Conservation (phyloP, 2,329 filamentous ascomycete genomes). For the Metarhizium robertsii region DNA sequence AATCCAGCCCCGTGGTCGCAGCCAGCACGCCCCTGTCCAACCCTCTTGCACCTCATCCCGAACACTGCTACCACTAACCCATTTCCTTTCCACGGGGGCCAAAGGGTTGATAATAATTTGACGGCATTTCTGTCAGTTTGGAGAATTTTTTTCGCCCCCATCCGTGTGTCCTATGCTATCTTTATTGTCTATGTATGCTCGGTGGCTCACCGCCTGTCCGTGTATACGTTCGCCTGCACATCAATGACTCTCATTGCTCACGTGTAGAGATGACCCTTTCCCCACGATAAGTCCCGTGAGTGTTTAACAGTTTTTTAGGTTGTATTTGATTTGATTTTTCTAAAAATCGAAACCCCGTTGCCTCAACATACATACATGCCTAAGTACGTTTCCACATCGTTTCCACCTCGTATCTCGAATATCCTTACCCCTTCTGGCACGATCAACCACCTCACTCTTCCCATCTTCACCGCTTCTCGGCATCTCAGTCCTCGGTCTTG, state of each 20-base stretch:
- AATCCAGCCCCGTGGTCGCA: not conserved
- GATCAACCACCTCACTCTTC: not conserved
- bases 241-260: not conserved
- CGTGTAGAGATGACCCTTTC: too few relatives aligned
- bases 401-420: not conserved
- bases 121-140: not conserved
- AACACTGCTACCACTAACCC: not conserved
- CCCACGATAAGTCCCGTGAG: not conserved
- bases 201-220: not conserved
- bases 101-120: too few relatives aligned
- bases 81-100: too few relatives aligned
- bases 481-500: not conserved
- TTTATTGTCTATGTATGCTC: not conserved
- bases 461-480: not conserved
- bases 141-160: not conserved
- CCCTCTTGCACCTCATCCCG: not conserved
- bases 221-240: not conserved
- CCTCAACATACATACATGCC: too few relatives aligned
- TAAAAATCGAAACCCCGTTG: too few relatives aligned
- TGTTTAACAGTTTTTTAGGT: not conserved
- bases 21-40: not conserved
- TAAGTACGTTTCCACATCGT: too few relatives aligned
- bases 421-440: not conserved
- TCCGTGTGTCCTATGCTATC: not conserved
- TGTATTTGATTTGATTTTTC: too few relatives aligned